These are phyloP conservation scores for Ceratobasidium sp. DNA, from an alignment of 1,284 basidiomycete species.

Conservation along the genomic window DNA sequence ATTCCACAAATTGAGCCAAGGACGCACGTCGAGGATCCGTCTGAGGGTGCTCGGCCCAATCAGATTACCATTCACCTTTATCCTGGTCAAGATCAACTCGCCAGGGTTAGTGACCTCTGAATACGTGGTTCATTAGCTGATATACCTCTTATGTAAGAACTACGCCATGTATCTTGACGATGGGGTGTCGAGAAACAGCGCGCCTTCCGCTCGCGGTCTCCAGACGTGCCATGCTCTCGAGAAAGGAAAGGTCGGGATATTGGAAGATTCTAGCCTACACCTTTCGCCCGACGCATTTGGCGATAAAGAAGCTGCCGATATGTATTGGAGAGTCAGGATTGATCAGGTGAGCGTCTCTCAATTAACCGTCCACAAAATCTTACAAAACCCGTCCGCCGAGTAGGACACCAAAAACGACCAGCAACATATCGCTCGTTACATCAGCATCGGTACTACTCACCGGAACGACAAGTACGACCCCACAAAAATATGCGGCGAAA, in stretches of 20 bases:
- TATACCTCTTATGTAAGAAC: background rate
- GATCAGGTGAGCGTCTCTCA: background rate
- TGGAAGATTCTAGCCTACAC: background rate
- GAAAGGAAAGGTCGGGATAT: background rate
- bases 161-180: constrained; percentile 45
- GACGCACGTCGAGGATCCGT: constrained; percentile 28
- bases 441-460: background rate
- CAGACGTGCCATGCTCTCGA: background rate
- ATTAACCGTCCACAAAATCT: background rate
- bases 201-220: constrained; percentile 3
- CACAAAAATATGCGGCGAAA: background rate
- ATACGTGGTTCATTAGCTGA: background rate
- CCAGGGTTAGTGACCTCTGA: background rate
- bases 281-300: constrained; percentile 12
- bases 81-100: constrained; percentile 24
- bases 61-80: constrained; percentile 39
- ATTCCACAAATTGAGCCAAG: constrained; percentile 44
- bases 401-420: background rate
- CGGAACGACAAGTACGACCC: constrained; percentile 12
- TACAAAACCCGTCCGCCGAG: background rate
- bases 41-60: constrained; percentile 8
- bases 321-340: constrained; percentile 33
- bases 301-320: constrained; percentile 8
- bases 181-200: constrained; percentile 39
- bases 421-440: background rate